Base-by-base conservation (phyloP, 495 filamentous ascomycete species). In the Darksidea phi region DNA sequence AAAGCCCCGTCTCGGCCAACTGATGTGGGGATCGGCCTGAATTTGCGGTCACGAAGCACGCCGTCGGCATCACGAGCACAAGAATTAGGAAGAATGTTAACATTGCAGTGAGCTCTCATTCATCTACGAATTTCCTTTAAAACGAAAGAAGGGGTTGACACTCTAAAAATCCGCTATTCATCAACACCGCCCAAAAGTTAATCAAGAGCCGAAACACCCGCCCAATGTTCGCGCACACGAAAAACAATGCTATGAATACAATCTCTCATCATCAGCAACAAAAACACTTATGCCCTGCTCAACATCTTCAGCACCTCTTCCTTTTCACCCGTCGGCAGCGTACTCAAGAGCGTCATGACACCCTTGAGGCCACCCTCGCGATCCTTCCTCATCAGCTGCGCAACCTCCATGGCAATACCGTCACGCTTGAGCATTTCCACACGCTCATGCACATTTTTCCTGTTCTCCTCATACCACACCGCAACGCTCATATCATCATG, bases 401-500 rank as follows among this genome's bases (percentile, higher is more conserved):
- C 88, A 68, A 98, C 85, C 72, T 97, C 88, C 23, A 80, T 80
- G 6, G 88, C 85, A 17, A 96, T 79, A 41, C 83, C 79, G 51
- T 97, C 90, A 12, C 81, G 81, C 78, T 88, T 90, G 63, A 97
- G 74, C 15, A 76, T 70, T 67, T 97, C 91, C 43, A 97, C 79
- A 82, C 91, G 94, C 48, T 79, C 76, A 60, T 86, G 77, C 13
- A 97, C 83, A 5, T 77, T 72, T 78, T 92, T 90, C 70, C 89
- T 82, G 74, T 97, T 95, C 77, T 96, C 88, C 81, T 98, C 94
- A 71, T 96, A 97, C 95, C 95, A 98, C 57, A 81, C 77, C n/a
- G 91, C 88, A 36, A 97, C 94, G 64, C 86, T 86, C 48, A 80
- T 82, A 72, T 98, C 94, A 52, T 88, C 83, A 38, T 78, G 78